Conservation (phyloP, 1,139 yeast species). For the Eremothecium sinecaudum region DNA sequence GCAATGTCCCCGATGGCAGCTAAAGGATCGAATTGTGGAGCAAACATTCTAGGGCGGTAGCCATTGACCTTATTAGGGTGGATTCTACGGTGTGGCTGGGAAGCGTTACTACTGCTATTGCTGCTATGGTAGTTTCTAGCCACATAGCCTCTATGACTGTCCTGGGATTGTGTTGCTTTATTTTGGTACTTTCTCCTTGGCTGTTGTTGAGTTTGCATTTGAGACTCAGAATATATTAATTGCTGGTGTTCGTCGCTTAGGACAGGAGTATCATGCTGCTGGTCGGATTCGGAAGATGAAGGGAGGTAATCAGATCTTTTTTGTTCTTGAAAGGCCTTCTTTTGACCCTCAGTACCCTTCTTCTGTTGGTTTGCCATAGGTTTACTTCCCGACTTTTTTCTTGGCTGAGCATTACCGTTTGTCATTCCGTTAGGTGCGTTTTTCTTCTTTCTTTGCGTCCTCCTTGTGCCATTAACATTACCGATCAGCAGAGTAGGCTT, state of each 20-base stretch:
- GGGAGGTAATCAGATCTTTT: neutral
- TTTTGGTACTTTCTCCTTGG: constrained; percentile 2
- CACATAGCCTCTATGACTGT: constrained; percentile 2
- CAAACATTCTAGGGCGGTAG: constrained; percentile 17
- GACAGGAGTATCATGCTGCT: neutral
- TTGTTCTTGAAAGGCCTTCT: neutral
- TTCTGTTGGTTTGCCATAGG: neutral
- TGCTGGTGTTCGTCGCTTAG: neutral
- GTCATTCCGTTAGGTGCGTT: constrained; percentile 2
- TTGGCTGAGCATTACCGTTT: constrained; percentile 1
- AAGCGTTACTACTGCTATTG: constrained; percentile 3
- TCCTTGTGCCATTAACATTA: constrained; percentile 18
- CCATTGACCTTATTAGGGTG: constrained; percentile 19
- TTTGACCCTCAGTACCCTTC: neutral
- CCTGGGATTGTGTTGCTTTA: neutral
- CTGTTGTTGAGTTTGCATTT: constrained; percentile 1
- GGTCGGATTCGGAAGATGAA: neutral
- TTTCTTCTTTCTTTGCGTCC: constrained; percentile 11
- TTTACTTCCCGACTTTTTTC: constrained; percentile 1
- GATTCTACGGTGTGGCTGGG: constrained; percentile 11
- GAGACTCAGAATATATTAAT: neutral
- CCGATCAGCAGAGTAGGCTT: constrained; percentile 38
- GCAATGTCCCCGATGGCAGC: constrained; percentile 33
- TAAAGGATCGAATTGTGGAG: constrained; percentile 19
- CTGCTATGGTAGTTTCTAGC: constrained; percentile 1